Evolutionary conservation across 2,329 filamentous ascomycete species (phyloP).

Genomic region (Penicillium griseofulvum): DNA sequence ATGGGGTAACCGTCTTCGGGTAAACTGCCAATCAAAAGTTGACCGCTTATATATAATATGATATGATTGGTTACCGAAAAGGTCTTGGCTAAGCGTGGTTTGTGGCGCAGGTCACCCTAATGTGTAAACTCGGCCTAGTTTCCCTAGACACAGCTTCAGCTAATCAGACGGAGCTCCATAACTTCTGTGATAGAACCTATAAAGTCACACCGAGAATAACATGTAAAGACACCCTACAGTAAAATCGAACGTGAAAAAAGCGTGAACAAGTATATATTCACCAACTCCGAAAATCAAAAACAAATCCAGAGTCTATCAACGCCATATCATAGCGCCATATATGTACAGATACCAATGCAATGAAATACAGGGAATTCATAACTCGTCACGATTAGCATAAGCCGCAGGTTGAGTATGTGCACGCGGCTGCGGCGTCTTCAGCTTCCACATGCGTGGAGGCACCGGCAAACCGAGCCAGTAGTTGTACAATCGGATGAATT

Average conservation of each 20-base stretch:
- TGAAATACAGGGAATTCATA: constrained; percentile 29
- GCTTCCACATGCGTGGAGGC: constrained; percentile 55
- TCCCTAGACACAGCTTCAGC: too few species aligned
- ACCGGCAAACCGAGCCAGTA: constrained; percentile 64
- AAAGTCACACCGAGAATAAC: too few species aligned
- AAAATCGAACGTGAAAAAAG: neutral
- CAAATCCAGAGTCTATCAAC: constrained; percentile 11
- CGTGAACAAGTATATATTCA: neutral
- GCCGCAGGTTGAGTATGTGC: neutral
- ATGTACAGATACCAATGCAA: constrained; percentile 20
- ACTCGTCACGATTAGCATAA: constrained; percentile 36
- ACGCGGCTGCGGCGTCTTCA: constrained; percentile 42
- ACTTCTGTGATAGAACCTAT: too few species aligned
- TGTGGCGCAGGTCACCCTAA: too few species aligned
- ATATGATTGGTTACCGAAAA: too few species aligned
- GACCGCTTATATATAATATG: too few species aligned
- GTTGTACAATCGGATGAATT: constrained; percentile 56
- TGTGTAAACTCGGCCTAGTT: too few species aligned
- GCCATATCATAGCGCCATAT: constrained; percentile 12
- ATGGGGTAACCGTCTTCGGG: too few species aligned
- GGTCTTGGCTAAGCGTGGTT: too few species aligned
- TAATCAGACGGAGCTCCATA: too few species aligned
- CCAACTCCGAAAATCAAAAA: neutral
- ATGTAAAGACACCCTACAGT: neutral
- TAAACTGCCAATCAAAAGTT: too few species aligned